phyloP scores from a whole-genome alignment of 2,329 filamentous ascomycete genomes.

The Aspergillus thermomutatus region DNA sequence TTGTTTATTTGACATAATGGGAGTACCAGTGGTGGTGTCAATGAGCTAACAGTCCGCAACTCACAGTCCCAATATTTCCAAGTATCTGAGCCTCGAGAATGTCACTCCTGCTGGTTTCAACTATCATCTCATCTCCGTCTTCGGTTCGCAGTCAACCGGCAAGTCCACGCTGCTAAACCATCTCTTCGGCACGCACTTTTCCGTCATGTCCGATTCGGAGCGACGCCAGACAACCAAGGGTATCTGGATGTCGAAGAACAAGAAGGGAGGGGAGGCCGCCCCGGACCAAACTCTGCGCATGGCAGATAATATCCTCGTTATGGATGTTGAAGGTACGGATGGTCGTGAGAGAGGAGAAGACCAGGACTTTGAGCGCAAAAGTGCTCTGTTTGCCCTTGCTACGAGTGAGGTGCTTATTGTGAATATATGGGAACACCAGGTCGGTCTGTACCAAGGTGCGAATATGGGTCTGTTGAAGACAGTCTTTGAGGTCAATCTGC shows the following conservation, averaged over 20 bases:
- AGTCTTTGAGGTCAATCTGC: conserved; percentile 96
- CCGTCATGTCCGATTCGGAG: conserved; percentile 94
- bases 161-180: conserved; percentile 97
- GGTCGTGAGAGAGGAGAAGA: conserved; percentile 95
- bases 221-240: conserved; percentile 96
- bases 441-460: conserved; percentile 94
- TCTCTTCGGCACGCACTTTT: conserved; percentile 93
- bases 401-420: conserved; percentile 97
- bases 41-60: conserved; percentile 8
- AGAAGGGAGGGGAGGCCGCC: conserved; percentile 50
- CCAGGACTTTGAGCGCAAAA: conserved; percentile 98
- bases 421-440: conserved; percentile 99
- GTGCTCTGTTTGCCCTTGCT: conserved; percentile 91
- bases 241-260: conserved; percentile 99
- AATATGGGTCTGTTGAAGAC: conserved; percentile 99
- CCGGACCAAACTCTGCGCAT: conserved; percentile 55
- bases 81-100: conserved; percentile 75
- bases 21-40: not conserved
- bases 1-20: conserved; percentile 9
- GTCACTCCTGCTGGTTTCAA: conserved; percentile 92
- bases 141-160: conserved; percentile 96
- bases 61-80: conserved; percentile 68
- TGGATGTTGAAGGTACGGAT: conserved; percentile 98
- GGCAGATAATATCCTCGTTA: conserved; percentile 97
- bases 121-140: conserved; percentile 98